A percentile compares a stretch with the other conserved stretches of the same genome.
phyloP scores from a whole-genome alignment of 306 rosid genomes.

The Rubus parviflorus region DNA sequence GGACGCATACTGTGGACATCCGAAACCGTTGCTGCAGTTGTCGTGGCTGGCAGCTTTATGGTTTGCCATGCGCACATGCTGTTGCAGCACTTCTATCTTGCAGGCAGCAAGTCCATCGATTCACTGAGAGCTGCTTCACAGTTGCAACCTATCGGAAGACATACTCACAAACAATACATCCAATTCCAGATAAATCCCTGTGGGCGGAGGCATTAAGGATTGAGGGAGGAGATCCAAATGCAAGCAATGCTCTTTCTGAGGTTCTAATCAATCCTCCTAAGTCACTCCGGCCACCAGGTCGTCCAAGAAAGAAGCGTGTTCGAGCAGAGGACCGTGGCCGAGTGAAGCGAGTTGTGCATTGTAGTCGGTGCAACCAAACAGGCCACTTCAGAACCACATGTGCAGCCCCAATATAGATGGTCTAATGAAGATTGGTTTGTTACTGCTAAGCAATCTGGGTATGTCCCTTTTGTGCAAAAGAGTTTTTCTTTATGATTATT shows the following conservation, averaged over 20 bases:
- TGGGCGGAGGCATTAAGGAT: conserved; percentile 62
- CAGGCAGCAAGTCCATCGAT: conserved; percentile 84
- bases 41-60: conserved; percentile 87
- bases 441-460: conserved; percentile 6
- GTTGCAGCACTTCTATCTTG: conserved; percentile 89
- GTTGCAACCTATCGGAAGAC: conserved; percentile 85
- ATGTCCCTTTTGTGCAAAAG: conserved; percentile 24
- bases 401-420: conserved; percentile 68
- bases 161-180: conserved; percentile 85
- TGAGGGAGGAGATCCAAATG: conserved; percentile 53
- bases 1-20: conserved; percentile 70
- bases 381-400: conserved; percentile 95
- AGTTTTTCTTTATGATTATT: conserved; percentile 34
- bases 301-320: conserved; percentile 81
- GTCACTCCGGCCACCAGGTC: conserved; percentile 78
- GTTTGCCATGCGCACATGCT: conserved; percentile 89
- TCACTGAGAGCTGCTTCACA: conserved; percentile 83
- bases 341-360: conserved; percentile 81
- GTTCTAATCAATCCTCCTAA: conserved; percentile 68
- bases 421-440: background rate
- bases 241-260: conserved; percentile 35
- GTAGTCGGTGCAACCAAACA: conserved; percentile 89
- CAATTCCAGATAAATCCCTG: conserved; percentile 79
- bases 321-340: conserved; percentile 90
- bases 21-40: conserved; percentile 76